Evolutionary conservation across 2,329 filamentous ascomycete genomes (phyloP).

Genomic region (Ceratocystis harringtonii): DNA sequence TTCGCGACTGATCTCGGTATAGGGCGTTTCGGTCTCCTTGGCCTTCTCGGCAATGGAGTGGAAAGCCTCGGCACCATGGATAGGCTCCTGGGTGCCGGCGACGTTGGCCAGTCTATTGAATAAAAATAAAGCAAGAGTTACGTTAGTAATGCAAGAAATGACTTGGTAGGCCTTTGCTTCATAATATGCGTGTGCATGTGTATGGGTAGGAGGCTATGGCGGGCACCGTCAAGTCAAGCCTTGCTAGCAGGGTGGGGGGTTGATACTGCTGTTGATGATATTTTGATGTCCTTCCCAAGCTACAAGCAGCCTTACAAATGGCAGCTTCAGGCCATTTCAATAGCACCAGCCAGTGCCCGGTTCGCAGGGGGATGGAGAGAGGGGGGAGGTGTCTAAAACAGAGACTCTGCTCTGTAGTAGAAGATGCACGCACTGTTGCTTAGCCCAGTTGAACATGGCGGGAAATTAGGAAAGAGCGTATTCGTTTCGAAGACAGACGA

Average conservation of each 20-base stretch:
- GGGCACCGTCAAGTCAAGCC: not conserved
- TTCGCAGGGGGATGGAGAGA: constrained; percentile 18
- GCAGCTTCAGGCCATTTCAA: constrained; percentile 7
- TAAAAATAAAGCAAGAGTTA: constrained; percentile 6
- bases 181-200: not conserved
- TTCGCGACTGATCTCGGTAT: constrained; percentile 61
- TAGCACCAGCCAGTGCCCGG: constrained; percentile 17
- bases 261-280: not conserved
- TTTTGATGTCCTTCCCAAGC: not conserved
- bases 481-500: not conserved
- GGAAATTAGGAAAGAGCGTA: constrained; percentile 14
- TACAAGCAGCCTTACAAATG: not conserved
- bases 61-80: constrained; percentile 82
- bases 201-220: not conserved
- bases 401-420: constrained; percentile 7
- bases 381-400: not conserved
- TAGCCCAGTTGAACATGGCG: constrained; percentile 86
- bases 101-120: constrained; percentile 51
- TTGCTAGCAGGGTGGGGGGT: not conserved
- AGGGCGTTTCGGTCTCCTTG: constrained; percentile 56
- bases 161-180: not conserved
- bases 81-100: constrained; percentile 88
- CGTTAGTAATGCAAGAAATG: constrained; percentile 4
- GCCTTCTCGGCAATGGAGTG: constrained; percentile 72
- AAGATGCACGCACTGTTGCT: constrained; percentile 55